Base-by-base conservation (phyloP, 2,329 filamentous ascomycete species). In the Pseudocercospora pini-densiflorae region DNA sequence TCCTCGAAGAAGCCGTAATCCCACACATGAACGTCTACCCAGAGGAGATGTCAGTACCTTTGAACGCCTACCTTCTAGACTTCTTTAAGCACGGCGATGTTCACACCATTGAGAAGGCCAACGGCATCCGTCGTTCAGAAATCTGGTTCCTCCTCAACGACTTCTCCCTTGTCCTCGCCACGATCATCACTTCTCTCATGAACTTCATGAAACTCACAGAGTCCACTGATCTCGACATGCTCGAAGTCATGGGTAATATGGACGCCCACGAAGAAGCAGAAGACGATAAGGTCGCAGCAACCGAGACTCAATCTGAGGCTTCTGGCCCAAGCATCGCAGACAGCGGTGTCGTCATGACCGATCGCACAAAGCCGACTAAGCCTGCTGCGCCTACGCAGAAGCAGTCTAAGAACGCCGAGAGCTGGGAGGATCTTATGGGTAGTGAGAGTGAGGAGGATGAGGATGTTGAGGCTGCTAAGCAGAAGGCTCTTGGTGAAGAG, bases 81-180 rank as follows among this genome's bases (percentile, higher is more conserved):
- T 94, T 93, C 78, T 93, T 87, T 83, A 91, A 88, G 77, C 89
- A 94, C 71, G 91, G 90, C 3, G 87, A 90, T 73, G 76, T 89
- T 23, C 75, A 82, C 1, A 85, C 87, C 0, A 79, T 94, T 2
- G 85, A 86, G 12, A 79, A 77, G 0, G 89, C 88, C 31, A 94
- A 94, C 74, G 83, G 85, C 2, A 88, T 94, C 73, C 87, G 86
- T 53, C 79, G 81, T 1, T 86, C 87, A 4, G 89, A 93, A 55
- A 83, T 92, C 8, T 94, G 91, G 91, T 93, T 90, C 72, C 74
- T 85, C 1, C 81, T 93, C 1, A 92, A 92, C 67, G 77, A 90
- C 73, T 89, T 89, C 75, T 88, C 86, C 14, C 81, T 87, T 62
- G 80, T 90, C 0, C 81, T 92, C 0, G 89, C 90, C 0, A 92